Base-by-base conservation (phyloP, 2,329 filamentous ascomycete genomes). In the Graphilbum ipis-grandicollis region DNA sequence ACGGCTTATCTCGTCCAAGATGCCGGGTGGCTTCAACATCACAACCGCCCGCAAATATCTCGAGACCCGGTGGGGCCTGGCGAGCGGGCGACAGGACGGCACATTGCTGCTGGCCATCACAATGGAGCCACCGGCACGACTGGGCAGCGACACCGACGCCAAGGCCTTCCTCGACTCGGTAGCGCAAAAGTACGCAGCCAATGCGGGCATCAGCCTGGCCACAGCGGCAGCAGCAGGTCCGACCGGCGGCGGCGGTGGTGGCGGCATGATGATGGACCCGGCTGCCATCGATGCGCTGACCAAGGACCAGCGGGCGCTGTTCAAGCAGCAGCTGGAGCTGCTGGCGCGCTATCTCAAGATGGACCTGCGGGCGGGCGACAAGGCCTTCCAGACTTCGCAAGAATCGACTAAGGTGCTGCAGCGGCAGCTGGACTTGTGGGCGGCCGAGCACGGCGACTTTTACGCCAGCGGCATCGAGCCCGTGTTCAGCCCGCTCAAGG, bases 221-320 rank as follows among this genome's bases (percentile, higher is more conserved):
- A 75, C 80, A 7, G 75, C 79, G 21, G 70, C 82, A 19, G 72
- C 79, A 36, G 79, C 77, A 42, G 84, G 83, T 44, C 71, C 71
- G 42, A 79, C 75, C 38, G 78, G 67, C 38, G 79, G 70, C 42
- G 72, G 66, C 39, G 72, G 66, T 39, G 80, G 72, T 45, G 80
- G 72, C 46, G 88, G 86, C 53, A 96, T 98, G 90, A 93, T 98
- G 83, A 96, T 98, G 86, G 90, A 98, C 51, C 90, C 90, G 9
- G 90, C 88, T 29, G 90, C 90, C 37, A 79, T 98, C 45, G 90
- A 98, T 55, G 90, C 90, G 13, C 68, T 98, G 37, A 98, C 90
- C 51, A 96, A 96, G 58, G 90, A 96, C 52, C 90, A 98, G 59
- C 76, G 80, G 44, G 80, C 84, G 19, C 68, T 98, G 1, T 96